Evolutionary conservation across 2,329 filamentous ascomycete genomes (phyloP), one percentile per base, ranked within the genome.

Genomic region (Pseudogymnoascus sp.): DNA sequence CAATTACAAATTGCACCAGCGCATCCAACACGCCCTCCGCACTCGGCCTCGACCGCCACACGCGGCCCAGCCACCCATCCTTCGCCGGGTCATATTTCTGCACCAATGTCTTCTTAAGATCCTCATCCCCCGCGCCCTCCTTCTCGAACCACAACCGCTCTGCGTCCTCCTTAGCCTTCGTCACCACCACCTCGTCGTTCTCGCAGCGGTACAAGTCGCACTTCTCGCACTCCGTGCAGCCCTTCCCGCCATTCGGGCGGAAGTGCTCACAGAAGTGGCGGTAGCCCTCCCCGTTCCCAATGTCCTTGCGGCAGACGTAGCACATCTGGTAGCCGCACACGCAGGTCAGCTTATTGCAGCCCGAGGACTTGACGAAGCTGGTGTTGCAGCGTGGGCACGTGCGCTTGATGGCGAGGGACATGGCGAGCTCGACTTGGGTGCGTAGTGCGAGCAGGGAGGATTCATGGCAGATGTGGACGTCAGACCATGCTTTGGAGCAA

Each of bases 301-400:
- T 83, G 67, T 90, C 85, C 66, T 86, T 86, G 38, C 94, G 89
- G 73, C 94, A 99, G 52, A 97, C 84, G 70, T 99, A 99, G 72
- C 94, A 99, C 92, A 97, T 97, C 67, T 89, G 88, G 74, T 97
- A 97, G 7, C 94, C 94, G 73, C 94, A 99, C 13, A 91, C 85
- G 71, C 94, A 97, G 5, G 90, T 92, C 38, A 99, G 80, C 75
- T 97, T 97, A 77, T 99, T 99, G 80, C 94, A 99, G 68, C 94
- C 94, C 23, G 86, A 85, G 5, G 85, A 87, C 73, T 97, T 97
- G 74, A 99, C 89, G 71, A 97, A 97, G 13, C 86, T 89, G 8
- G 92, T 89, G 66, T 89, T 87, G 77, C 94, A 99, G 55, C 87
- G 83, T 7, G 94, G 94, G 71, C 94, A 99, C 8, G 94, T 92